Conservation (phyloP, 2,329 filamentous ascomycete species). For the Clarireedia paspali region DNA sequence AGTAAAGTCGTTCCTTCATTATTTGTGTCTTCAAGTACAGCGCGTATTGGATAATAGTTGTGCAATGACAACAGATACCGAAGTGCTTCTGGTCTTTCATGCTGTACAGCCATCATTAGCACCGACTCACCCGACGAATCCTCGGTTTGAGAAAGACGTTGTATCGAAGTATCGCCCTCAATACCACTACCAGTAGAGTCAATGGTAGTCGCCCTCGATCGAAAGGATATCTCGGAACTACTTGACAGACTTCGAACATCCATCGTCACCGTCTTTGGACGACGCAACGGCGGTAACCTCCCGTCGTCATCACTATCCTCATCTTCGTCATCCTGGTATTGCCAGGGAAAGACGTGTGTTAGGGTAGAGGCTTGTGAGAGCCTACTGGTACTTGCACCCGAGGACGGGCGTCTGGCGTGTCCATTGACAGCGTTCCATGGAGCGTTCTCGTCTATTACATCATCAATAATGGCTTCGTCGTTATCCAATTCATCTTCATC, state of each 20-base stretch:
- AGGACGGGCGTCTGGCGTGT: conserved; percentile 18
- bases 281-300: conserved; percentile 21
- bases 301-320: conserved; percentile 30
- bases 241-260: conserved; percentile 83
- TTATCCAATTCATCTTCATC: conserved; percentile 23
- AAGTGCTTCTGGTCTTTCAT: conserved; percentile 62
- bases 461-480: conserved; percentile 36
- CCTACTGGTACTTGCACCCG: conserved; percentile 15
- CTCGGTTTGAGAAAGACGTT: conserved; percentile 65
- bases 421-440: conserved; percentile 23
- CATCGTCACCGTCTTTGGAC: conserved; percentile 65
- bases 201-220: conserved; percentile 71
- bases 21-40: conserved; percentile 76
- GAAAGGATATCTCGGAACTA: conserved; percentile 74
- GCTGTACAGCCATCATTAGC: conserved; percentile 76
- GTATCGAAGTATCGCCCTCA: conserved; percentile 81
- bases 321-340: conserved; percentile 43
- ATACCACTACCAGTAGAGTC: conserved; percentile 65
- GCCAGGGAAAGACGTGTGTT: conserved; percentile 87
- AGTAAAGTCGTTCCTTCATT: conserved; percentile 85
- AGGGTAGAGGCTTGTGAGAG: conserved; percentile 37
- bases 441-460: conserved; percentile 37
- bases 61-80: conserved; percentile 71
- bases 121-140: conserved; percentile 72
- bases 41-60: conserved; percentile 64